A percentile compares a stretch with the other conserved stretches of the same genome.
Evolutionary conservation across 1,139 yeast species (phyloP).

Genomic region (Suzukiozyma palmioleophila): DNA sequence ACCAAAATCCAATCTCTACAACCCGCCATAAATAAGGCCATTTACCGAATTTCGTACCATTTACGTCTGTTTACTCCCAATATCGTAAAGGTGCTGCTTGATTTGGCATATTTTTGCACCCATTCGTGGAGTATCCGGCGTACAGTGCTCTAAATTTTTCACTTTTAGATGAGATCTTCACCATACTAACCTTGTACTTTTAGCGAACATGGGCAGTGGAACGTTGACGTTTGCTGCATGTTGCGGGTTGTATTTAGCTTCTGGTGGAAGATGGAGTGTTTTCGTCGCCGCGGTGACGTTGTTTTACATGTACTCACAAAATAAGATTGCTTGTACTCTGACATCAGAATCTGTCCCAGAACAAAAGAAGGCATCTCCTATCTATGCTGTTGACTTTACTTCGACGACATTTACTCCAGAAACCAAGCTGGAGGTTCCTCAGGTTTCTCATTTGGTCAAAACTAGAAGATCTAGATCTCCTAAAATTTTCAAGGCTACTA

Average conservation of each 20-base stretch:
- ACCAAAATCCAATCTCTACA: too few relatives aligned
- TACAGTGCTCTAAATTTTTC: neutral
- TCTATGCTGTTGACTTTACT: slow-evolving; percentile 44
- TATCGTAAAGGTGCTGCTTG: too few relatives aligned
- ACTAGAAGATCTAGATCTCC: slow-evolving; percentile 31
- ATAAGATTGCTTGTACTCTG: slow-evolving; percentile 2
- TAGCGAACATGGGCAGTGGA: slow-evolving; percentile 9
- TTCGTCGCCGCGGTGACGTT: slow-evolving; percentile 13
- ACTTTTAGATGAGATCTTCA: slow-evolving; percentile 1
- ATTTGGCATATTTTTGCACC: neutral
- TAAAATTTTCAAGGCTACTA: slow-evolving; percentile 36
- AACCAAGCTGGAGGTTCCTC: slow-evolving; percentile 19
- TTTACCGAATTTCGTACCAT: too few relatives aligned
- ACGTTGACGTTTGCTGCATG: slow-evolving; percentile 15
- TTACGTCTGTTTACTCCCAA: too few relatives aligned
- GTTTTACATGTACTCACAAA: slow-evolving; percentile 7
- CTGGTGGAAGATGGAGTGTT: slow-evolving; percentile 26
- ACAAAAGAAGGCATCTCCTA: slow-evolving; percentile 23
- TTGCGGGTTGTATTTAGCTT: slow-evolving; percentile 15
- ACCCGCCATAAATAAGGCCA: too few relatives aligned
- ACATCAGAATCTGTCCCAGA: neutral
- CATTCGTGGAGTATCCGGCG: neutral
- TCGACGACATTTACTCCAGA: slow-evolving; percentile 29
- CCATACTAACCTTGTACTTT: too few relatives aligned
- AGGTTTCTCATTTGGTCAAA: slow-evolving; percentile 13